Conservation (phyloP, 257 asterid species). For the Eustoma russellianum region DNA sequence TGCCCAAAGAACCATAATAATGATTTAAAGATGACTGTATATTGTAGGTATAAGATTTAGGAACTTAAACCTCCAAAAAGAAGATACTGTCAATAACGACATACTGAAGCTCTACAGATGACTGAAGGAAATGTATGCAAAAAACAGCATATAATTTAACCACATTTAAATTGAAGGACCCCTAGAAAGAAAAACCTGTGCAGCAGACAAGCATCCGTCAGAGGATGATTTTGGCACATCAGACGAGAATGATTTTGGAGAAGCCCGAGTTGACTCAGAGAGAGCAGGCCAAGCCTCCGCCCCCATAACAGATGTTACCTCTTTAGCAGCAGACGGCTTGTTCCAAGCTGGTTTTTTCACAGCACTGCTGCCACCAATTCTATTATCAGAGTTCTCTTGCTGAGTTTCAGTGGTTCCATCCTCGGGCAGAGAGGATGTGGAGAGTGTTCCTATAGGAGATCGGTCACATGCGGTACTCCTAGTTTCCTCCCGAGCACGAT, state of each 20-base stretch:
- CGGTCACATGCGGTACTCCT: background rate
- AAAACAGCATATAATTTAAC: background rate
- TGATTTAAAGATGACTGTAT: too few species aligned
- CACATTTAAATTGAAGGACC: too few species aligned
- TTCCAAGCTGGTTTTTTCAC: slow-evolving; percentile 8
- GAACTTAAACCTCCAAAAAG: too few species aligned
- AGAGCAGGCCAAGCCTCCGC: slow-evolving; percentile 82
- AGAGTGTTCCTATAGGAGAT: background rate
- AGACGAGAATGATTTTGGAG: slow-evolving; percentile 26
- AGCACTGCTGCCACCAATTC: slow-evolving; percentile 1
- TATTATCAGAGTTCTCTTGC: slow-evolving; percentile 3
- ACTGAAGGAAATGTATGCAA: too few species aligned
- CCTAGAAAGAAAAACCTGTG: too few species aligned
- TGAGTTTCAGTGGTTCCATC: slow-evolving; percentile 4
- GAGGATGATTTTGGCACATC: slow-evolving; percentile 29
- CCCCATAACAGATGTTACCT: slow-evolving; percentile 38
- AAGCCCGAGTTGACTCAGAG: slow-evolving; percentile 57
- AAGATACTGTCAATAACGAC: too few species aligned
- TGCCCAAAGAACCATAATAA: too few species aligned
- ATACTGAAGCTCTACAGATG: too few species aligned
- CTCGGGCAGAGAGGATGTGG: background rate
- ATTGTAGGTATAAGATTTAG: background rate
- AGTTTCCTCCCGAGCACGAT: background rate
- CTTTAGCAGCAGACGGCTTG: slow-evolving; percentile 2
- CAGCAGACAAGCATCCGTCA: too few species aligned